Conservation (phyloP, 495 filamentous ascomycete genomes). For the Wilcoxina mikolae region DNA sequence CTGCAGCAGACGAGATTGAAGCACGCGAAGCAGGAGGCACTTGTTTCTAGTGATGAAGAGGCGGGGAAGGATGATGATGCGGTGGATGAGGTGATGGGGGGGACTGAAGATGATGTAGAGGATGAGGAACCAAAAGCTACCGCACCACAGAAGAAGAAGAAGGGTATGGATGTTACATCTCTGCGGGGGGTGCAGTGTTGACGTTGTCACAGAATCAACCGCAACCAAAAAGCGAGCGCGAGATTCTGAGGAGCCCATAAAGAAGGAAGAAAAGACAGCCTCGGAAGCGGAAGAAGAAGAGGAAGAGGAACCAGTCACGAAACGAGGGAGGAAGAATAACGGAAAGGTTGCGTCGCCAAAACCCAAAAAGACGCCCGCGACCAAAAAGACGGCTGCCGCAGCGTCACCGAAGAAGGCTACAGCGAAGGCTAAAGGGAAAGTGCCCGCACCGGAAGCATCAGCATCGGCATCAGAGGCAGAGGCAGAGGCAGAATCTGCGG, state of each 20-base stretch:
- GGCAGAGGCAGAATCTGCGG: constrained; percentile 37
- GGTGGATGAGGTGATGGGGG: constrained; percentile 20
- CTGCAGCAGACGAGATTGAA: constrained; percentile 53
- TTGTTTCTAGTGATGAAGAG: neutral
- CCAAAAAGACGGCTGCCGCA: constrained; percentile 23
- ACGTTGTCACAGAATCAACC: no score
- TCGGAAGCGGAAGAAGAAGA: constrained; percentile 24
- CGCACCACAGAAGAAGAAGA: constrained; percentile 16
- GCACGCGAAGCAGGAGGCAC: neutral
- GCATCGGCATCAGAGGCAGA: constrained; percentile 32
- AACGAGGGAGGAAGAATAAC: constrained; percentile 7
- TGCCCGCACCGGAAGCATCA: constrained; percentile 30
- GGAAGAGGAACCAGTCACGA: constrained; percentile 20
- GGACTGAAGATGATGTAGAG: constrained; percentile 6
- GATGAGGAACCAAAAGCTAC: constrained; percentile 14
- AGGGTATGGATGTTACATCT: constrained; percentile 6
- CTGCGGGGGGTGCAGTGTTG: no score
- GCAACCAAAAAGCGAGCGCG: no score
- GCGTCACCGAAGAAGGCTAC: constrained; percentile 21
- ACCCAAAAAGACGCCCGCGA: constrained; percentile 2
- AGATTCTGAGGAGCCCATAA: constrained; percentile 12
- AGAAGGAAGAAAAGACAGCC: constrained; percentile 19
- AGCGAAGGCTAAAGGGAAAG: constrained; percentile 31
- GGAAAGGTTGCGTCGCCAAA: constrained; percentile 32
- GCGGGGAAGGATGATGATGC: constrained; percentile 8